Evolutionary conservation across 192 early-diverging fungal genomes (phyloP).

Genomic region (Coemansia asiatica): DNA sequence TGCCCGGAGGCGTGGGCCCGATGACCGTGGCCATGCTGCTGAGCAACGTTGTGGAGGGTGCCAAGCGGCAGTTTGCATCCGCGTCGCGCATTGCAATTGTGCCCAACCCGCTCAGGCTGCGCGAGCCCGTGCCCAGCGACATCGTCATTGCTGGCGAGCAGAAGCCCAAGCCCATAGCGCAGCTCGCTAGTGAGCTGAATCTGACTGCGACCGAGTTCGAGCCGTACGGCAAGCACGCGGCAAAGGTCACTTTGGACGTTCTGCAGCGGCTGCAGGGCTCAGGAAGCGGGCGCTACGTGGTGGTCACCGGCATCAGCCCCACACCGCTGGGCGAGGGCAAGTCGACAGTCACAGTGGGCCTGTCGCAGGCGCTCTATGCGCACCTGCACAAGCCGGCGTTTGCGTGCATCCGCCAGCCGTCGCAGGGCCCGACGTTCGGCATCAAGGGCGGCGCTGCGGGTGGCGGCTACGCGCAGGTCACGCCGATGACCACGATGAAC

Average conservation of each 20-base stretch:
- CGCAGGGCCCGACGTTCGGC: slow-evolving; percentile 98
- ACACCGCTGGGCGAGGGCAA: slow-evolving; percentile 99
- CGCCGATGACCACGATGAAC: slow-evolving; percentile 99
- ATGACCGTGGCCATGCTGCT: slow-evolving; percentile 99
- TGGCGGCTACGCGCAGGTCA: slow-evolving; percentile 98
- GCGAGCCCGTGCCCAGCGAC: slow-evolving; percentile 87
- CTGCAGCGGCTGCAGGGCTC: slow-evolving; percentile 79
- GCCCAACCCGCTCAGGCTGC: slow-evolving; percentile 64
- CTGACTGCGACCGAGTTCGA: slow-evolving; percentile 77
- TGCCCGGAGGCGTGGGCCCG: slow-evolving; percentile 98
- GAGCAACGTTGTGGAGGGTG: slow-evolving; percentile 81
- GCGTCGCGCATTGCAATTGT: slow-evolving; percentile 55
- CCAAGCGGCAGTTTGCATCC: slow-evolving; percentile 67
- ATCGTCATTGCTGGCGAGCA: slow-evolving; percentile 93
- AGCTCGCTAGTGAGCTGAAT: slow-evolving; percentile 83
- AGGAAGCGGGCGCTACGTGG: slow-evolving; percentile 86
- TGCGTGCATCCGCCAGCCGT: slow-evolving; percentile 98
- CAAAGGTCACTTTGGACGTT: slow-evolving; percentile 83
- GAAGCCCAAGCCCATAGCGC: slow-evolving; percentile 77
- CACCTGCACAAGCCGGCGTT: slow-evolving; percentile 84
- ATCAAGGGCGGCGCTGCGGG: slow-evolving; percentile 99
- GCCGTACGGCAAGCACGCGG: slow-evolving; percentile 84
- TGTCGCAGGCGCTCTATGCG: slow-evolving; percentile 94
- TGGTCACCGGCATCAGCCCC: slow-evolving; percentile 97
- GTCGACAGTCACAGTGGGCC: slow-evolving; percentile 94